phyloP scores from a whole-genome alignment of 805 yeast species.

The Starmerella tilneyi region DNA sequence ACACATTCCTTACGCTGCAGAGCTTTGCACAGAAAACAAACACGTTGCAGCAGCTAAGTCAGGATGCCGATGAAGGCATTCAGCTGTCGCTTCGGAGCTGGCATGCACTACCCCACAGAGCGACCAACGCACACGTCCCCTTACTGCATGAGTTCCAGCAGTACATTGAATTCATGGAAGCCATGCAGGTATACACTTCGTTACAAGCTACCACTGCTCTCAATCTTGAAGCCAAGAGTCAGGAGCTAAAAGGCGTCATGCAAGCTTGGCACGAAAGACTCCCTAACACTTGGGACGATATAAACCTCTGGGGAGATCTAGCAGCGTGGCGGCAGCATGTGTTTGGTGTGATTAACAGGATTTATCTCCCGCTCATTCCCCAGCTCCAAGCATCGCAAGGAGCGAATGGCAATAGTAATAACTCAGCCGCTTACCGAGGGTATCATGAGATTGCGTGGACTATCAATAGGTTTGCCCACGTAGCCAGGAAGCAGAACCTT shows the following conservation, averaged over 20 bases:
- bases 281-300: conserved; percentile 96
- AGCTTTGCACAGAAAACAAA: conserved; percentile 87
- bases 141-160: conserved; percentile 91
- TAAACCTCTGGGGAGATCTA: conserved; percentile 92
- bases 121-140: conserved; percentile 70
- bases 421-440: conserved; percentile 93
- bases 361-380: conserved; percentile 85
- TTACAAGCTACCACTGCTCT: conserved; percentile 83
- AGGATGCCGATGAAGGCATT: conserved; percentile 89
- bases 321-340: conserved; percentile 99
- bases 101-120: conserved; percentile 71
- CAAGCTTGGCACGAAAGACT: conserved; percentile 98
- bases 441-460: conserved; percentile 99
- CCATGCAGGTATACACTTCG: conserved; percentile 84
- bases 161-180: conserved; percentile 94
- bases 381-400: conserved; percentile 55
- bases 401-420: conserved; percentile 41
- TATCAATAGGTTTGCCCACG: conserved; percentile 94
- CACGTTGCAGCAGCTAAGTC: conserved; percentile 71
- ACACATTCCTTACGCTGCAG: conserved; percentile 85
- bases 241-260: conserved; percentile 83
- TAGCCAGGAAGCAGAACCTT: conserved; percentile 93
- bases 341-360: conserved; percentile 88
- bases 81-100: conserved; percentile 85
- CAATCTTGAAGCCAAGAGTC: conserved; percentile 83